Evolutionary conservation across 768 basidiomycete genomes (phyloP), one percentile per base, ranked within the genome.

Genomic region (Exsudoporus frostii): DNA sequence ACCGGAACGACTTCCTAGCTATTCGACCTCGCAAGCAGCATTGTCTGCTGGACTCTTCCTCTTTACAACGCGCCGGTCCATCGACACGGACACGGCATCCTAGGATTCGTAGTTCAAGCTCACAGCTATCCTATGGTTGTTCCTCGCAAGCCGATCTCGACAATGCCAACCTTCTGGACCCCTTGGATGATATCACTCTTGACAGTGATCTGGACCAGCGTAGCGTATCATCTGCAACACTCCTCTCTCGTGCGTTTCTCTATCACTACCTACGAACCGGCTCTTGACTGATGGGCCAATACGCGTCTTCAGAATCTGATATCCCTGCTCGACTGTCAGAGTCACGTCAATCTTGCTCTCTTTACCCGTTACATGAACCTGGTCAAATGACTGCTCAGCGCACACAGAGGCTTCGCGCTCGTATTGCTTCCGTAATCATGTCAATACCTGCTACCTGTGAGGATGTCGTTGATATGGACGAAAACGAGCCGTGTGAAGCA

Each of bases 391-490:
- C 57, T 20, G 55, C 58, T 45, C 36, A 55, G 34, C 68, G 61
- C 44, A 61, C 37, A 25, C 56, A 48, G 40, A 57, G 55, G 20
- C 69, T 69, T 48, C 69, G 68, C 38, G 44, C 57, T 36, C 65
- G 67, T 46, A 71, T 54, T 7, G 65, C 65, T 36, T 55, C 54
- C 48, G 46, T 69, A 29, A 48, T 71, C 52, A 48, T 38, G 51
- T 60, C 67, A 24, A 52, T 69, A 42, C 68, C 68, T 22, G 67
- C 65, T 14, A 69, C 68, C 19, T 59, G 44, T 2, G 65, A 66
- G 15, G 56, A 62, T 24, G 39, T 36, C 11, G 34, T 34, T 6
- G 53, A 59, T 36, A 15, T 29, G 15, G 52, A 57, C 19, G 32
- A 58, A 25, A 14, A 55, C 36, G 43, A 55, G 10, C 51, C 39